Conservation (phyloP, 23 red algal genomes). For the Pyropia yezoensis region DNA sequence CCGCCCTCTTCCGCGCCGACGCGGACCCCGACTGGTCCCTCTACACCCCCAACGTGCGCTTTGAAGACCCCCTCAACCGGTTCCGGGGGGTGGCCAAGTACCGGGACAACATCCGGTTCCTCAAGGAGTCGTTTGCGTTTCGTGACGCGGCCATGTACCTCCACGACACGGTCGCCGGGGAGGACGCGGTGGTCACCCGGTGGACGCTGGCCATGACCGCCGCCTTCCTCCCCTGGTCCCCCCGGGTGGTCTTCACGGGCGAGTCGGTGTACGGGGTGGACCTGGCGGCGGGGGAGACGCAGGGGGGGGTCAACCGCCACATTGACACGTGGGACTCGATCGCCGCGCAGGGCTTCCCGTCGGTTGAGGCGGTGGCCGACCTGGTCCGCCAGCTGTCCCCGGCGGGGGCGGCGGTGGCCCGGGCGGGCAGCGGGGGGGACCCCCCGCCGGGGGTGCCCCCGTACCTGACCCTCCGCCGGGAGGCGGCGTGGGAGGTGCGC, state of each 20-base stretch:
- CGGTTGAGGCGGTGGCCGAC: neutral
- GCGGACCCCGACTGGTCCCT: constrained; percentile 24
- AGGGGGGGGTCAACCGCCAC: constrained; percentile 21
- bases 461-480: too few relatives aligned
- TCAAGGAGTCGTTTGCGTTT: constrained; percentile 41
- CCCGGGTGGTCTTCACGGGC: constrained; percentile 54
- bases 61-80: constrained; percentile 60
- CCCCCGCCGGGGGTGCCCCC: too few relatives aligned
- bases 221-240: constrained; percentile 46
- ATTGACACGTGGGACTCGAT: constrained; percentile 74
- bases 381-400: too few relatives aligned
- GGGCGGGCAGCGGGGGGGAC: too few relatives aligned
- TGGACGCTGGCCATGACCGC: constrained; percentile 51
- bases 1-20: constrained; percentile 8
- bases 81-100: constrained; percentile 37
- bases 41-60: constrained; percentile 19
- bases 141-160: constrained; percentile 21
- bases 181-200: constrained; percentile 15
- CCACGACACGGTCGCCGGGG: constrained; percentile 6
- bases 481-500: too few relatives aligned
- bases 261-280: constrained; percentile 48
- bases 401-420: too few relatives aligned
- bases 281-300: neutral
- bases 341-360: neutral
- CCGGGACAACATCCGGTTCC: constrained; percentile 45